Conservation (phyloP, 768 basidiomycete genomes). For the Lentinula raphanica region DNA sequence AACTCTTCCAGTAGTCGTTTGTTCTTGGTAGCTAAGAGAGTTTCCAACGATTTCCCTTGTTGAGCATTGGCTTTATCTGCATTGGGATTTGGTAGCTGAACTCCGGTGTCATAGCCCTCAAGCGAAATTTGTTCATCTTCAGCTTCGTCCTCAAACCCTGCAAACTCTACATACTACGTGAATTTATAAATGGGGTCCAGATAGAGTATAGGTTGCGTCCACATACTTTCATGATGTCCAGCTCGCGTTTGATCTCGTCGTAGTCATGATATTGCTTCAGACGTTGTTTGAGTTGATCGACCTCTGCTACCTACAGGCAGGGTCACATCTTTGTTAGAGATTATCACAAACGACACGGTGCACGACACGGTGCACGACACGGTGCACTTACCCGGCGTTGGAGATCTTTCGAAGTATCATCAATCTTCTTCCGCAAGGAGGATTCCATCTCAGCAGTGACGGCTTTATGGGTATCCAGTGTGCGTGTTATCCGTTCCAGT, state of each 20-base stretch:
- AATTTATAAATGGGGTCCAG: background rate
- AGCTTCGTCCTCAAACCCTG: conserved; percentile 69
- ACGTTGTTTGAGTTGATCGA: conserved; percentile 61
- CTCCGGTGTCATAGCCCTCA: conserved; percentile 40
- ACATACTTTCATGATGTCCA: conserved; percentile 95
- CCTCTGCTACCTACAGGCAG: conserved; percentile 48
- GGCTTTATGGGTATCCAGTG: conserved; percentile 58
- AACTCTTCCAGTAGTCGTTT: conserved; percentile 88
- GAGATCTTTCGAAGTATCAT: conserved; percentile 58
- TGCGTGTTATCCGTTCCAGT: conserved; percentile 59
- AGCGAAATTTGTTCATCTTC: conserved; percentile 47
- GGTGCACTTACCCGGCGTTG: conserved; percentile 52
- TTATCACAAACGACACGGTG: too few relatives aligned
- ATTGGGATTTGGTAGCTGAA: conserved; percentile 85
- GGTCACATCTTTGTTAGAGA: background rate
- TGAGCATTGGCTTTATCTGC: conserved; percentile 75
- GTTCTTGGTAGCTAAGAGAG: conserved; percentile 89
- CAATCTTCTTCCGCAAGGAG: conserved; percentile 43
- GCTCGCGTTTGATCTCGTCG: conserved; percentile 95
- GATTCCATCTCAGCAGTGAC: conserved; percentile 42
- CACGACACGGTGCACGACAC: too few relatives aligned
- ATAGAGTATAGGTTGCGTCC: background rate
- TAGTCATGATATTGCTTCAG: conserved; percentile 80
- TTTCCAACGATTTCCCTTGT: conserved; percentile 81
- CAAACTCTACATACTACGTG: conserved; percentile 89